Base-by-base conservation (phyloP, 768 basidiomycete species). In the Brasilioporus rufonigricans region DNA sequence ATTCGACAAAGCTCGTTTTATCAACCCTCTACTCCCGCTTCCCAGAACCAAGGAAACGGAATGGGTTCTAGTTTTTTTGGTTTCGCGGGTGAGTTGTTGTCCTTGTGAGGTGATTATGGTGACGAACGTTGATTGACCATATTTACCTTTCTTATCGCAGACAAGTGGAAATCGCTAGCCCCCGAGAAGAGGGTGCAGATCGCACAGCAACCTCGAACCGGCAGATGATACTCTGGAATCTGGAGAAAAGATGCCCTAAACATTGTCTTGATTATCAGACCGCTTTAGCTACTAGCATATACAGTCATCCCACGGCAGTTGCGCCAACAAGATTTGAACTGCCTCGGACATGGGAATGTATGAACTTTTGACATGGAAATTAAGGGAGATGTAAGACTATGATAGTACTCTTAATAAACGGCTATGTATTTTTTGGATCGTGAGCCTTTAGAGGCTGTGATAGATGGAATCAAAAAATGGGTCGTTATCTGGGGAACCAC, bases 1-100 rank as follows among this genome's bases (percentile, higher is more conserved):
- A 59, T 63, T 51, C 63, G 67, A 35, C 67, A 69, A 45, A 29
- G 13, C 39, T 69, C 67, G 12, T 69, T 70, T 55, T 69, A 69
- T 48, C 68, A 67, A 45, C 53, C 65, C 41, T 61, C 67, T 0
- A 1, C 65, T 16, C 9, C 63, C 23, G 5, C 53, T 3, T 2
- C 57, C 29, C 52, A 39, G 33, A 56, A 12, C 24, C 58, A 63
- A 48, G 54, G 52, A 23, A 56, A 21, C 26, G 57, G 57, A n/a
- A 46, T 48, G 45, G 48, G 50, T 38, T 65, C 61, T 44, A 38
- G 54, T 48, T 18, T 69, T 32, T 56, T 61, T 54, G 49, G 63
- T 46, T 51, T 69, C 48, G 53, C 56, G 19, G 67, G 67, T 68
- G 44, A 59, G 58, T 4, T 18, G 18, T 54, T 27, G 3, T 14